phyloP scores from a whole-genome alignment of 2,329 filamentous ascomycete genomes.

The Grosmannia clavigera region DNA sequence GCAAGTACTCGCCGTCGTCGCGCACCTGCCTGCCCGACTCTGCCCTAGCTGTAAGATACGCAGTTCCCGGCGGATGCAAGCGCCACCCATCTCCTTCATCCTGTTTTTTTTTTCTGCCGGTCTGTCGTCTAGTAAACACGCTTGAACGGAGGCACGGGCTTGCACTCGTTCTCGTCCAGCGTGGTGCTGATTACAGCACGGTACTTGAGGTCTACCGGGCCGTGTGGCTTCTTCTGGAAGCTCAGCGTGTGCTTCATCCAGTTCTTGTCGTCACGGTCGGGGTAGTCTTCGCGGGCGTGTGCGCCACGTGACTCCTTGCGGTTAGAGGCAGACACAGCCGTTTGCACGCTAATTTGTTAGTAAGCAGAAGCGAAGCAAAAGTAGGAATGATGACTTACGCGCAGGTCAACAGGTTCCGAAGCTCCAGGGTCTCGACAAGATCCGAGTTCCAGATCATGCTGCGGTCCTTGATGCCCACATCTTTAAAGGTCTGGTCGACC shows the following conservation, averaged over 20 bases:
- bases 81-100: background rate
- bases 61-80: no score
- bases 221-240: slow-evolving; percentile 89
- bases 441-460: slow-evolving; percentile 99
- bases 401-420: slow-evolving; percentile 92
- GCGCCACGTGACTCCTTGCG: slow-evolving; percentile 96
- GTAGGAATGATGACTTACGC: slow-evolving; percentile 48
- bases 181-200: slow-evolving; percentile 71
- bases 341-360: slow-evolving; percentile 55
- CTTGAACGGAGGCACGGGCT: slow-evolving; percentile 93
- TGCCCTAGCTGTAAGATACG: no score
- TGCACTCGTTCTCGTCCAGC: slow-evolving; percentile 91
- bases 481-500: slow-evolving; percentile 66
- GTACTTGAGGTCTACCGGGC: slow-evolving; percentile 76
- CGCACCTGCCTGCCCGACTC: no score
- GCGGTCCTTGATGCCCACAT: slow-evolving; percentile 93
- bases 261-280: slow-evolving; percentile 85
- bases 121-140: slow-evolving; percentile 56
- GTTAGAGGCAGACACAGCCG: slow-evolving; percentile 77
- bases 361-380: no score
- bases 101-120: background rate
- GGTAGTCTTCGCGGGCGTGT: slow-evolving; percentile 92
- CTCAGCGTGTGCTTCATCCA: slow-evolving; percentile 99
- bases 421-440: slow-evolving; percentile 88
- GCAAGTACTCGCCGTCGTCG: background rate